Conservation (phyloP, 2,329 filamentous ascomycete genomes). For the Nigrograna mackinnonii region DNA sequence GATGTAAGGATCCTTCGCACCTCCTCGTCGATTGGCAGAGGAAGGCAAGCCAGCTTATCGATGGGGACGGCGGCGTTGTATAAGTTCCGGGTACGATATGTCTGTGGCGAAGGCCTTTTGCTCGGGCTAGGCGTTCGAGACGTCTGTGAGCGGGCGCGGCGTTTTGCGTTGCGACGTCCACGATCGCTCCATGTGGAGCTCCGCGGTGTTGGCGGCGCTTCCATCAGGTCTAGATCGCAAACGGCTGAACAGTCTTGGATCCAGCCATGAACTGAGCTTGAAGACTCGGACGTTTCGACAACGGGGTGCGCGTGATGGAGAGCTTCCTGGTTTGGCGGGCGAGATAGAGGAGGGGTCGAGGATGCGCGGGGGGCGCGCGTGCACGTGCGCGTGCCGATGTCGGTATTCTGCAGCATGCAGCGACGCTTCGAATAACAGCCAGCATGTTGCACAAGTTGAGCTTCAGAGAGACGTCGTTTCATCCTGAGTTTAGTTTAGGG, state of each 20-base stretch:
- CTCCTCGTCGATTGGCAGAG: conserved; percentile 8
- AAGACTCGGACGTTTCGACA: too few species aligned
- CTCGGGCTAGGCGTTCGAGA: conserved; percentile 20
- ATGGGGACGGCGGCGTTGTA: conserved; percentile 14
- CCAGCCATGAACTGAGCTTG: conserved; percentile 7
- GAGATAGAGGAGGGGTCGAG: too few species aligned
- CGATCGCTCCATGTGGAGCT: conserved; percentile 9
- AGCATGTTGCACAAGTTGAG: too few species aligned
- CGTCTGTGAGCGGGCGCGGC: conserved; percentile 7
- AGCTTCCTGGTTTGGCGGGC: too few species aligned
- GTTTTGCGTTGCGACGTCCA: conserved; percentile 11
- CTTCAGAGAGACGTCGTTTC: too few species aligned
- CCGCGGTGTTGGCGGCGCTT: conserved; percentile 16
- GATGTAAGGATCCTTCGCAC: conserved; percentile 15
- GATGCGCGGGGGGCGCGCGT: too few species aligned
- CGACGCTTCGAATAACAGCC: too few species aligned
- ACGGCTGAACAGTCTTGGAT: conserved; percentile 7
- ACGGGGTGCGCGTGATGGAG: too few species aligned
- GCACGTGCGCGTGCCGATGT: too few species aligned
- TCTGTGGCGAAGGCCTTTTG: conserved; percentile 19
- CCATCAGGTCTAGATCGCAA: conserved; percentile 9
- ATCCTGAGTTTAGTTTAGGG: too few species aligned
- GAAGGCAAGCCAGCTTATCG: conserved; percentile 12
- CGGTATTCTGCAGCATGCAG: too few species aligned
- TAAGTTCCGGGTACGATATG: conserved; percentile 22